Percentiles rank a stretch among this genome's conserved stretches.
These are phyloP conservation scores for Babesia bigemina DNA, from an alignment of 169 alveolate genomes.

Conservation along the genomic window DNA sequence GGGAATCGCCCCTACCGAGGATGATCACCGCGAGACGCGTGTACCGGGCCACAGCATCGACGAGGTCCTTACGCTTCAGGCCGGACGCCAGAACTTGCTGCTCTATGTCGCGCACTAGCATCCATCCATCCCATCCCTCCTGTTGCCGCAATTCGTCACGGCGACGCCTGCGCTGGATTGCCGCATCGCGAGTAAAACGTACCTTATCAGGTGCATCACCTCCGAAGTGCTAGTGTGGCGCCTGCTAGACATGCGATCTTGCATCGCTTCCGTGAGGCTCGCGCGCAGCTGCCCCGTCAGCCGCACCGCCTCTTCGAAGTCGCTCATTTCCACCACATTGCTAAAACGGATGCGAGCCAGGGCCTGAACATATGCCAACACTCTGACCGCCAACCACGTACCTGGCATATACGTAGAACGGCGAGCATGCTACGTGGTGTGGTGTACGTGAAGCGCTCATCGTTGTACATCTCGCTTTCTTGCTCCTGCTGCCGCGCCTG, in stretches of 20 bases:
- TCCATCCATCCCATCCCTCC: conserved; percentile 80
- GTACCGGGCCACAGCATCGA: conserved; percentile 76
- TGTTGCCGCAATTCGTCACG: conserved; percentile 71
- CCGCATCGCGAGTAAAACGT: not conserved
- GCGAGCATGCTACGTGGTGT: conserved; percentile 97
- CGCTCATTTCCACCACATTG: conserved; percentile 87
- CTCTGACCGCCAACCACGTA: conserved; percentile 19
- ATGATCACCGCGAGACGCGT: conserved; percentile 77
- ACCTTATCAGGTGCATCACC: conserved; percentile 78
- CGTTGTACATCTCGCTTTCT: conserved; percentile 79
- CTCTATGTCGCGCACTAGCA: conserved; percentile 71
- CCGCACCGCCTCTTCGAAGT: conserved; percentile 95
- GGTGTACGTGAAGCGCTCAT: conserved; percentile 88
- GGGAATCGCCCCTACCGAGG: conserved; percentile 64
- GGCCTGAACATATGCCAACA: conserved; percentile 55
- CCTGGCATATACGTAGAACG: conserved; percentile 90
- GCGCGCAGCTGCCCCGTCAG: conserved; percentile 88
- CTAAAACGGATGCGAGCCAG: conserved; percentile 92
- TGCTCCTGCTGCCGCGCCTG: conserved; percentile 72
- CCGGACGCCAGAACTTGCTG: conserved; percentile 75
- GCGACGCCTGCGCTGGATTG: conserved; percentile 38
- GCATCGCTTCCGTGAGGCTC: conserved; percentile 81
- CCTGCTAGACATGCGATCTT: conserved; percentile 68
- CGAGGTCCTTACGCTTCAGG: conserved; percentile 66
- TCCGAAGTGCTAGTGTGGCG: conserved; percentile 73